Evolutionary conservation across 768 basidiomycete species (phyloP).

Genomic region (Psilocybe tampanensis): DNA sequence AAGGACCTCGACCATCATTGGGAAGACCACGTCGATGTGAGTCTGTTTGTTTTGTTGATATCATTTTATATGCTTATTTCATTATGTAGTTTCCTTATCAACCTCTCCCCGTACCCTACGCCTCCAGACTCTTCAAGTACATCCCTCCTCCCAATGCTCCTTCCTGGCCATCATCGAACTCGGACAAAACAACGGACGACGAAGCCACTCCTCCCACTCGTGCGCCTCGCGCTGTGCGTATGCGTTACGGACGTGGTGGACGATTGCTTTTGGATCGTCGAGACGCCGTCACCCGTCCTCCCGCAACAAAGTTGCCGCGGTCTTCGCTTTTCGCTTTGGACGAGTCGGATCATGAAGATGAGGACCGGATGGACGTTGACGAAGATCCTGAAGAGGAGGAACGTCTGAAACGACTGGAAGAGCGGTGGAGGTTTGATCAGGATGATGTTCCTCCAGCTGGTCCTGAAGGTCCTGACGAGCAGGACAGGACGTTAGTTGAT

Average conservation of each 20-base stretch:
- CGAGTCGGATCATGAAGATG: constrained; percentile 24
- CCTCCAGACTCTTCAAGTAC: constrained; percentile 69
- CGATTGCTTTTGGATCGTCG: constrained; percentile 77
- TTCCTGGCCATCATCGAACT: constrained; percentile 27
- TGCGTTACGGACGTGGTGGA: constrained; percentile 84
- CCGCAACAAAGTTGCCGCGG: constrained; percentile 23
- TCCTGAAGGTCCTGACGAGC: constrained; percentile 65
- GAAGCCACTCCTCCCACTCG: constrained; percentile 30
- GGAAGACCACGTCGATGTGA: constrained; percentile 87
- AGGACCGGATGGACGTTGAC: constrained; percentile 35
- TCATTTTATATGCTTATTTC: background rate
- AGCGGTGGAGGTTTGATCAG: constrained; percentile 70
- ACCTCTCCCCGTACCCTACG: constrained; percentile 53
- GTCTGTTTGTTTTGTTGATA: constrained; percentile 18
- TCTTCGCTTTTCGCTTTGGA: constrained; percentile 29
- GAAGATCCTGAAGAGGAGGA: constrained; percentile 43
- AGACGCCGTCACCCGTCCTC: constrained; percentile 28
- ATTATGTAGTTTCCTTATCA: constrained; percentile 68
- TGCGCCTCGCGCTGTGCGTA: constrained; percentile 54
- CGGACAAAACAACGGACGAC: constrained; percentile 27
- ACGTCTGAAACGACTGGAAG: constrained; percentile 39
- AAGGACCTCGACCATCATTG: constrained; percentile 79
- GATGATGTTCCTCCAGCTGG: constrained; percentile 62
- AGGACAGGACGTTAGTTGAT: constrained; percentile 69
- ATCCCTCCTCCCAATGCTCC: constrained; percentile 44